These are phyloP conservation scores for Ceratocystis variospora DNA, from an alignment of 2,329 filamentous ascomycete species.

Conservation along the genomic window DNA sequence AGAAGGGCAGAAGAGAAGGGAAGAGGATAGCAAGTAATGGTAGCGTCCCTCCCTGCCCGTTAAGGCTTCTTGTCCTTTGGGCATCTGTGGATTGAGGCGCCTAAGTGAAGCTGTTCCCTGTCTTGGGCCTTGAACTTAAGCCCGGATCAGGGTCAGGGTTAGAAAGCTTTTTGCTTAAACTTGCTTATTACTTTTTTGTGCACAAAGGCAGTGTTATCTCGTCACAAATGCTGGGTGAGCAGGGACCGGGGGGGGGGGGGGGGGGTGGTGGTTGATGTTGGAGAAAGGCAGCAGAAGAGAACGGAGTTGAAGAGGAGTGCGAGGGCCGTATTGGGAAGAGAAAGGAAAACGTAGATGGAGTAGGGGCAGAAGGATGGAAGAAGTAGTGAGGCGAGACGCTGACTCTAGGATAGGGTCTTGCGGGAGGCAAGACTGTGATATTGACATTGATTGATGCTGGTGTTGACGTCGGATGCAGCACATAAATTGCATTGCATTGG, in stretches of 20 bases:
- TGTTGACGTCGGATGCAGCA: background rate
- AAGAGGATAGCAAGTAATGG: no score
- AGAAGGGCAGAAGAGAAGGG: no score
- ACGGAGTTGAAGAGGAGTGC: background rate
- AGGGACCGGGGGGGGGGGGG: background rate
- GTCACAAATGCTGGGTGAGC: background rate
- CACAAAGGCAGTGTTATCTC: background rate
- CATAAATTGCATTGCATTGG: background rate
- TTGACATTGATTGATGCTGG: background rate
- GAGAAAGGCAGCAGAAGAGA: background rate
- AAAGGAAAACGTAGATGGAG: background rate
- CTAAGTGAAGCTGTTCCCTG: no score
- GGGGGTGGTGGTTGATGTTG: no score
- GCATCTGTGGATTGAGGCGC: no score
- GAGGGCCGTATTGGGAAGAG: background rate
- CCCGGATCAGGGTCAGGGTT: no score
- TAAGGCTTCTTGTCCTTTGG: no score
- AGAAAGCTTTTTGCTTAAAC: background rate
- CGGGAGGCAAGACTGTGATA: background rate
- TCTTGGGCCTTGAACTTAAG: no score
- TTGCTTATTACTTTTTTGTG: background rate
- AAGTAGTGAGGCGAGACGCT: background rate
- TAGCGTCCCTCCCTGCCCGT: no score
- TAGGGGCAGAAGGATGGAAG: no score
- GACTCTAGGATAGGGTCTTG: background rate